Conservation (phyloP, 768 basidiomycete genomes). For the Tephrocybe sp. region DNA sequence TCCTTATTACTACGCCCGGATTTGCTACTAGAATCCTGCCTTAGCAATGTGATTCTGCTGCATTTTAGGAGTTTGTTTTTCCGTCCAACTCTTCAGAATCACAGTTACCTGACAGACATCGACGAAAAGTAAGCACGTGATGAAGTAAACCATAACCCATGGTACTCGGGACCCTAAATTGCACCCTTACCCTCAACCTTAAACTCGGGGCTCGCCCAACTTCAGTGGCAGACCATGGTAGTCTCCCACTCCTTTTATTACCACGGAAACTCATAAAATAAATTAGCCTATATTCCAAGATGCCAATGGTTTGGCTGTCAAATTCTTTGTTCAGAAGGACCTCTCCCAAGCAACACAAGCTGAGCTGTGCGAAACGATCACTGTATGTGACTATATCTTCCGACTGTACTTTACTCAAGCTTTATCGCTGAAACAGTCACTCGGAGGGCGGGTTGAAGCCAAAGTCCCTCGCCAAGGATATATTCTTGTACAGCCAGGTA, state of each 20-base stretch:
- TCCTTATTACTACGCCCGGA: no score
- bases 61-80: no score
- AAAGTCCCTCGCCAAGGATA: slow-evolving; percentile 81
- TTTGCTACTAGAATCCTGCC: no score
- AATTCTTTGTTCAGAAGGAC: slow-evolving; percentile 86
- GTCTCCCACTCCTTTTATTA: background rate
- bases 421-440: slow-evolving; percentile 40
- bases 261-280: background rate
- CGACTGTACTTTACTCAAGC: background rate
- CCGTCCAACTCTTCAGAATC: no score
- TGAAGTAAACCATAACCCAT: slow-evolving; percentile 35
- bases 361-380: slow-evolving; percentile 72
- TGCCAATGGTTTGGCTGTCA: slow-evolving; percentile 62
- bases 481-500: slow-evolving; percentile 67
- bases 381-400: slow-evolving; percentile 36
- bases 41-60: no score
- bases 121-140: slow-evolving; percentile 17
- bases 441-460: slow-evolving; percentile 74
- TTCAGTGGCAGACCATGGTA: slow-evolving; percentile 17
- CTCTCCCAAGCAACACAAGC: slow-evolving; percentile 66
- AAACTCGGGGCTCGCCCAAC: slow-evolving; percentile 39
- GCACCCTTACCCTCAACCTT: slow-evolving; percentile 47
- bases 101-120: background rate
- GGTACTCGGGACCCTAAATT: slow-evolving; percentile 31
- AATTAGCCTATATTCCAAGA: slow-evolving; percentile 73